Base-by-base conservation (phyloP, 306 rosid species). In the Alnus rubra region DNA sequence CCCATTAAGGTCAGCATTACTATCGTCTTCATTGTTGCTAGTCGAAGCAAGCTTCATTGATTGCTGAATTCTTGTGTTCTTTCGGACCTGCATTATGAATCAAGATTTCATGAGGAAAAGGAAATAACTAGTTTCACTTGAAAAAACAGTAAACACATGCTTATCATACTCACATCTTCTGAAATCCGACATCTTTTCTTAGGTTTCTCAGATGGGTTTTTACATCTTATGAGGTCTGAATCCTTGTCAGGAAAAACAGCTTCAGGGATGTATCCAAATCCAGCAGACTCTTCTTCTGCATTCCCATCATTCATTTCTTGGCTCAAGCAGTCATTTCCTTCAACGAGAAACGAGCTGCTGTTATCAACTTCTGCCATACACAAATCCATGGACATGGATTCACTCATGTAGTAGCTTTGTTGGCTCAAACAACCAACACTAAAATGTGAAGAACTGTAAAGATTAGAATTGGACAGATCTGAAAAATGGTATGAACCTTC, bases 151-250 rank as follows among this genome's bases (percentile, higher is more conserved):
- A 64, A 64, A 64, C 45, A 35, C 69, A 14, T 48, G 60, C n/a
- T 7, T 67, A 68, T 15, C 31, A 64, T 50, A 75, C 81, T 87
- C 69, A 91, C 98, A 88, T 89, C 82, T 16, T 49, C 76, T 59
- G 82, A 73, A 49, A 73, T 78, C 58, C 85, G 84, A 62, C 88
- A 73, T 82, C 94, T 80, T 85, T 91, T 92, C 77, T 76, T 79
- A 42, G 90, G 60, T 55, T 70, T 85, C 80, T 73, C 72, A 74
- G 50, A 18, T 67, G 69, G 6, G 51, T 35, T 71, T 72, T 71
- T 42, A 7, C 45, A 5, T 42, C 6, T 68, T 33, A 56, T 84
- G 23, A 63, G 79, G 59, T 64, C 76, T 42, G 51, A 53, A 47
- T 78, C 79, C 14, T 62, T 80, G 59, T 83, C 81, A 79, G 75